phyloP scores from a whole-genome alignment of 2,329 filamentous ascomycete species.

The Teratosphaeria destructans region DNA sequence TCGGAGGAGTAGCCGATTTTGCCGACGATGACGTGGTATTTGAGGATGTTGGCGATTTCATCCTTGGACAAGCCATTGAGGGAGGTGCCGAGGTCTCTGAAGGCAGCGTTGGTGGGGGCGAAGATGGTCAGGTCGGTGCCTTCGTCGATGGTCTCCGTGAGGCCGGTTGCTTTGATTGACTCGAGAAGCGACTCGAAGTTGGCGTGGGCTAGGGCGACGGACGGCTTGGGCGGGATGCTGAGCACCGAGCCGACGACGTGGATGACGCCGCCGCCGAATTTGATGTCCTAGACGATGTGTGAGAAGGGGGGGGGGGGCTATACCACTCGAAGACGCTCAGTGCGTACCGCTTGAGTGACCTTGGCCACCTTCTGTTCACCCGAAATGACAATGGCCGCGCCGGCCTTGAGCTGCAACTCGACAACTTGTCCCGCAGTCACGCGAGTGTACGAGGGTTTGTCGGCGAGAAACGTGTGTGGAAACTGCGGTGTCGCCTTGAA shows the following conservation, averaged over 20 bases:
- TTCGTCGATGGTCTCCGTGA: conserved; percentile 33
- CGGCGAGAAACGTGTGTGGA: conserved; percentile 40
- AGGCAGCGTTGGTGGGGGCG: conserved; percentile 50
- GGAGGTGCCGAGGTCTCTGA: conserved; percentile 46
- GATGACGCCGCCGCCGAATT: conserved; percentile 36
- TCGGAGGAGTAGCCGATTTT: conserved; percentile 42
- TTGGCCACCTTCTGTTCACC: conserved; percentile 41
- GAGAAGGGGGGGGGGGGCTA: conserved; percentile 1
- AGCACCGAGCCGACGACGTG: conserved; percentile 38
- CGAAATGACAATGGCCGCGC: conserved; percentile 37
- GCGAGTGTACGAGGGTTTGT: conserved; percentile 41
- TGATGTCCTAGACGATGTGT: conserved; percentile 25
- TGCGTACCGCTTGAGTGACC: conserved; percentile 39
- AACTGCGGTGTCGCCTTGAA: conserved; percentile 31
- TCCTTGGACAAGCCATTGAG: conserved; percentile 37
- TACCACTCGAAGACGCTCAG: background rate
- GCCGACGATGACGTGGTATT: conserved; percentile 54
- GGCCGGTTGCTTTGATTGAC: conserved; percentile 29
- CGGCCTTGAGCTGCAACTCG: conserved; percentile 17
- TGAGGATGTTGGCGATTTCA: conserved; percentile 44
- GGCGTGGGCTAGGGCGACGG: conserved; percentile 22
- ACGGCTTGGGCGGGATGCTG: conserved; percentile 27
- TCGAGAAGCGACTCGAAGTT: conserved; percentile 31
- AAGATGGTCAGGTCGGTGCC: conserved; percentile 51
- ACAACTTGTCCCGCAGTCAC: conserved; percentile 52